Conservation (phyloP, 768 basidiomycete species). For the Calocera viscosa region DNA sequence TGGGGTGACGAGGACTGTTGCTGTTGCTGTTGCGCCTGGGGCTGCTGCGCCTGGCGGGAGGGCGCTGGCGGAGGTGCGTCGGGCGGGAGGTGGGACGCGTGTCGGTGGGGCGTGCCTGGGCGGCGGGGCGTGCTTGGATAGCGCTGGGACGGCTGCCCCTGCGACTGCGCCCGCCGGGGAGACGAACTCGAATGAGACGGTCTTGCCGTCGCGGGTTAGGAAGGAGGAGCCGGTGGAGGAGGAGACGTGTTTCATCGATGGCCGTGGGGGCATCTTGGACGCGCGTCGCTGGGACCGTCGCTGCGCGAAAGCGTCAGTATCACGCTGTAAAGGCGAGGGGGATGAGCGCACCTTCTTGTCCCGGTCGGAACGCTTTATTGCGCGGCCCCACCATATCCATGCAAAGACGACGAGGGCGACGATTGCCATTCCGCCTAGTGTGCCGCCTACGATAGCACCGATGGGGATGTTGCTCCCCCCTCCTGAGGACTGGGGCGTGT, state of each 20-base stretch:
- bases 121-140: neutral
- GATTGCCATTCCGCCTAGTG: neutral
- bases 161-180: neutral
- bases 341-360: neutral
- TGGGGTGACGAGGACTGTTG: neutral
- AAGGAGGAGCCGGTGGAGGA: conserved; percentile 1
- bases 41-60: neutral
- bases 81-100: neutral
- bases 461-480: neutral
- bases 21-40: neutral
- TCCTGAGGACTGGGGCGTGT: neutral
- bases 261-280: neutral
- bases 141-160: neutral
- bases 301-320: neutral
- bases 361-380: neutral
- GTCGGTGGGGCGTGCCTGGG: too few relatives aligned
- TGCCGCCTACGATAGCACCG: neutral
- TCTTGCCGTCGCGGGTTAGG: conserved; percentile 4
- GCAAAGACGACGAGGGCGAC: neutral
- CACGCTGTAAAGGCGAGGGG: neutral
- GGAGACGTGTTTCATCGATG: conserved; percentile 7
- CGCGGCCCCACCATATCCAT: neutral
- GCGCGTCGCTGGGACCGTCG: neutral
- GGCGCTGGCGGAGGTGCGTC: neutral
- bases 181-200: conserved; percentile 1